Base-by-base conservation (phyloP, 345 rosid genomes). In the Clausena lansium region DNA sequence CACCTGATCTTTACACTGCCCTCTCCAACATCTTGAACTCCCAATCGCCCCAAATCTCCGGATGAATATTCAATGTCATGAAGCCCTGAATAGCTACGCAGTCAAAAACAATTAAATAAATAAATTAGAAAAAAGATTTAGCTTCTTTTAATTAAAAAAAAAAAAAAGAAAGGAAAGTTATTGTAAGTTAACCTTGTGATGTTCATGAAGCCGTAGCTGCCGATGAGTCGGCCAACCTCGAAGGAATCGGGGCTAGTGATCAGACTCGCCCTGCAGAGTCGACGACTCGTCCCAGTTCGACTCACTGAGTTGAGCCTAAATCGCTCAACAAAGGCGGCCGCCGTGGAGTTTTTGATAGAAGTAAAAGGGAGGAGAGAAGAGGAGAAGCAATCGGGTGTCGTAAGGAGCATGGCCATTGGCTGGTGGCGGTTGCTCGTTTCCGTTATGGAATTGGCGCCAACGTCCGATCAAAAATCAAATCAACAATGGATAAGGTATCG, bases 201-300 rank as follows among this genome's bases (percentile, higher is more conserved):
- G 75, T 92, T 95, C 92, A 95, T 92, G 89, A 92, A 95, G 57
- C 98, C 99, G 24, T 92, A 95, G 89, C 93, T 92, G 62, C 99
- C 97, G 27, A 93, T 89, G 64, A 95, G 93, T 63, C 89, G 81
- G 22, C 99, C 99, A 9, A 95, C 99, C 85, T 92, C 92, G 86
- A 95, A 95, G 60, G 93, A 95, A 36, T 86, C 93, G 7, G 99
- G 84, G 71, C 77, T 86, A 25, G 93, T 90, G 60, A 93, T 89
- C 41, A 95, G 87, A 76, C 81, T 77, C 67, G 95, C 94, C 78
- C 75, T 83, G 62, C 94, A 94, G 59, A 74, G 71, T 55, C 70
- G 77, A 80, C 70, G 78, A 81, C n/a, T 33, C 68, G 83, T 77
- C 80, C 83, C 77, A 36, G 68, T 66, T 75, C 81, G 85, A 69